Base-by-base conservation (phyloP, 495 filamentous ascomycete species). In the Daldinia loculata region DNA sequence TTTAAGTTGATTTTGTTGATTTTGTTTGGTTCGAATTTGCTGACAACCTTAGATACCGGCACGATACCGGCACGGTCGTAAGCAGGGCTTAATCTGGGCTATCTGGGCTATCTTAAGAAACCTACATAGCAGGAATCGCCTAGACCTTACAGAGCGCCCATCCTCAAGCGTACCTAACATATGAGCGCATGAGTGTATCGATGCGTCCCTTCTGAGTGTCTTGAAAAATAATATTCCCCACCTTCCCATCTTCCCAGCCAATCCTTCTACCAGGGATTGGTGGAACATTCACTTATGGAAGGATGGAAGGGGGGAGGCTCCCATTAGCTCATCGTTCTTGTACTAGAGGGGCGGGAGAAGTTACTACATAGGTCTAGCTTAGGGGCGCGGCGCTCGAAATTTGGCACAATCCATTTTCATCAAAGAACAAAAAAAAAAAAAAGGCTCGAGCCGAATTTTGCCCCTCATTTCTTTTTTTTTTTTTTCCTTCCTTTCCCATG, bases 321-420 rank as follows among this genome's bases (percentile, higher is more conserved):
- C 64, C 64, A 64, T 64, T 66, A 66, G 61, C 38, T 53, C 43
- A 59, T 17, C 7, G 17, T 11, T 26, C 27, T 52, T 26, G n/a
- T 52, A 30, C 24, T 36, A 52, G 56, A 59, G 63, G 63, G 39
- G 34, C 41, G 32, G 50, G 38, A 58, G 19, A 50, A 36, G 29
- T 61, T 39, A 60, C 6, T 50, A n/a, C n/a, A n/a, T n/a, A 62
- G 59, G 43, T 41, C 51, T n/a, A 57, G 50, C 27, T 30, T 29
- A 30, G 53, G 53, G 15, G 30, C 17, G 17, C 53, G n/a, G 50
- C 66, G 65, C 53, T 62, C 63, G 58, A 71, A 63, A 67, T 71
- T 71, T 66, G 60, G 41, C 32, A 66, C 32, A 66, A 62, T 71
- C 69, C 63, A 66, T 63, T 67, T 63, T 29, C 27, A 29, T 56